Conservation (phyloP, 2,329 filamentous ascomycete species). For the Botryosphaeria dothidea region DNA sequence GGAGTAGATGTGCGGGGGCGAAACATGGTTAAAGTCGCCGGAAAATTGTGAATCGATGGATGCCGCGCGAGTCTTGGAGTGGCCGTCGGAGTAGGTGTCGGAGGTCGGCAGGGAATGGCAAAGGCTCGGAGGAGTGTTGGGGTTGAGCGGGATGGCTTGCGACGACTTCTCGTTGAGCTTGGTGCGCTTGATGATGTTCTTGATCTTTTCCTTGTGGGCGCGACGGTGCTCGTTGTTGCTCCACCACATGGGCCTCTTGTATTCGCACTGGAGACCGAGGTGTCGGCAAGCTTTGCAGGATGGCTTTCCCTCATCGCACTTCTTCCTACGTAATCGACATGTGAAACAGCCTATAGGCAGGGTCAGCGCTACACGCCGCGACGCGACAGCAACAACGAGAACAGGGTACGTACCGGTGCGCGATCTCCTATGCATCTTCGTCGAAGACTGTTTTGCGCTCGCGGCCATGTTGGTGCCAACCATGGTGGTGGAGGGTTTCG, state of each 20-base stretch:
- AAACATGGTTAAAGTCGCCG: constrained; percentile 65
- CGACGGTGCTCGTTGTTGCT: constrained; percentile 84
- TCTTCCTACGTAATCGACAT: constrained; percentile 67
- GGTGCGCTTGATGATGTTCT: constrained; percentile 95
- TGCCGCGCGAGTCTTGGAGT: constrained; percentile 70
- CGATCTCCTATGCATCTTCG: constrained; percentile 91
- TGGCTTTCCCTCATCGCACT: constrained; percentile 69
- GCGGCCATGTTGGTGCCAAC: constrained; percentile 51
- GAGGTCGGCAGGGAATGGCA: constrained; percentile 81
- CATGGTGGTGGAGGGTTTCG: constrained; percentile 50
- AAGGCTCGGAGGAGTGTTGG: constrained; percentile 71
- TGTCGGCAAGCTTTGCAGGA: constrained; percentile 65
- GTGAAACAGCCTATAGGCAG: constrained; percentile 63
- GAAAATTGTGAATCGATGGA: constrained; percentile 81
- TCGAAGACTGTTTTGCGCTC: constrained; percentile 62
- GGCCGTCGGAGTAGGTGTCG: constrained; percentile 74
- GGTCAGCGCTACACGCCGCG: constrained; percentile 31
- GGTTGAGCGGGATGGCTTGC: constrained; percentile 48
- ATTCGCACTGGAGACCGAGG: constrained; percentile 87
- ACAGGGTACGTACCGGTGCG: constrained; percentile 68
- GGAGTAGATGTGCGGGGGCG: constrained; percentile 58
- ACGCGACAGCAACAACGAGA: not conserved
- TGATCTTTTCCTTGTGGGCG: constrained; percentile 91
- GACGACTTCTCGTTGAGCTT: constrained; percentile 87
- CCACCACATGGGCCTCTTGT: constrained; percentile 98